phyloP scores from a whole-genome alignment of 2,329 filamentous ascomycete species.

The Fusarium penzigii region DNA sequence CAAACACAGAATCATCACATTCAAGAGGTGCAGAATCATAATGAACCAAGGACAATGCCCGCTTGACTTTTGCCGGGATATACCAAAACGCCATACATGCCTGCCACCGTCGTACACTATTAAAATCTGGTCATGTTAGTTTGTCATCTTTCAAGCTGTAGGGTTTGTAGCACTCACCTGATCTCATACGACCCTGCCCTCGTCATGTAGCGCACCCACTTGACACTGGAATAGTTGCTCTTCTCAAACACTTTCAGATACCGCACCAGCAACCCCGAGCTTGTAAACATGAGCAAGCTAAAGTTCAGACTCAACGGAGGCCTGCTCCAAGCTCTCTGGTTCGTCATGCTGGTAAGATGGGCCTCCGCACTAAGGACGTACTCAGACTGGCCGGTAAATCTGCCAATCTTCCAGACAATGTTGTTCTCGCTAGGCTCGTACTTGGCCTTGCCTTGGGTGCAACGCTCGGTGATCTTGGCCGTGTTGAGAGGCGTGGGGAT shows the following conservation, averaged over 20 bases:
- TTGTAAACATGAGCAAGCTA: slow-evolving; percentile 96
- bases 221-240: slow-evolving; percentile 97
- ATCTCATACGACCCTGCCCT: slow-evolving; percentile 97
- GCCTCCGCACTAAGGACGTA: slow-evolving; percentile 95
- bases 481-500: slow-evolving; percentile 97
- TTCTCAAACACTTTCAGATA: slow-evolving; percentile 99
- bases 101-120: slow-evolving; percentile 26
- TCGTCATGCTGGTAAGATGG: slow-evolving; percentile 92
- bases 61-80: slow-evolving; percentile 34
- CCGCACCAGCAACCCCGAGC: slow-evolving; percentile 84
- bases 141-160: not conserved
- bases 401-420: slow-evolving; percentile 97
- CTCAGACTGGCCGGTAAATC: slow-evolving; percentile 98
- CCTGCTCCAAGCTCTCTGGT: slow-evolving; percentile 94
- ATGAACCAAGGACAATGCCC: slow-evolving; percentile 28
- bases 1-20: slow-evolving; percentile 8
- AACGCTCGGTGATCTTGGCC: slow-evolving; percentile 87
- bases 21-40: slow-evolving; percentile 13
- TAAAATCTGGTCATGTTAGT: slow-evolving; percentile 36
- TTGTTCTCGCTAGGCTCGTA: slow-evolving; percentile 98
- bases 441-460: slow-evolving; percentile 94
- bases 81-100: slow-evolving; percentile 33
- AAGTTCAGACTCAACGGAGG: slow-evolving; percentile 92
- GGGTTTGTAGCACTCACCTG: slow-evolving; percentile 53
- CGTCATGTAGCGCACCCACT: slow-evolving; percentile 99